A percentile compares a stretch with the other conserved stretches of the same genome.
phyloP scores from a whole-genome alignment of 2,329 filamentous ascomycete species.

The Metarhizium humberi region DNA sequence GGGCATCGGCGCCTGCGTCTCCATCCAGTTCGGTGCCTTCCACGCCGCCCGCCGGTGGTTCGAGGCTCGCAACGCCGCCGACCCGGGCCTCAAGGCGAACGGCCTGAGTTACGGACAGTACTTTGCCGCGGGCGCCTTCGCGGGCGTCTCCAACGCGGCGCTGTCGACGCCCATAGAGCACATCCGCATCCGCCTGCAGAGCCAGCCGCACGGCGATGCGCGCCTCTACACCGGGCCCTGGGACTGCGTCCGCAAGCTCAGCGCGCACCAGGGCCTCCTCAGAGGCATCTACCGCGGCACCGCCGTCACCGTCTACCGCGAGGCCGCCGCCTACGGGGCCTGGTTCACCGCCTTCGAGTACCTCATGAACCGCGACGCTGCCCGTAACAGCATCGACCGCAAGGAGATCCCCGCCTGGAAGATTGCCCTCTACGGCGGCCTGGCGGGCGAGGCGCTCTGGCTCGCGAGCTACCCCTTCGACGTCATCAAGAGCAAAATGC shows the following conservation, averaged over 20 bases:
- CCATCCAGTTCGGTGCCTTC: conserved; percentile 97
- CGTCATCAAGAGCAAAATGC: conserved; percentile 99
- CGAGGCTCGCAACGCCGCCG: conserved; percentile 64
- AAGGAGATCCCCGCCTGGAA: conserved; percentile 75
- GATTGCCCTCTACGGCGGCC: conserved; percentile 82
- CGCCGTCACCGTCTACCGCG: conserved; percentile 74
- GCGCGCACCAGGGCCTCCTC: conserved; percentile 52
- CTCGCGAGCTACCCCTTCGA: conserved; percentile 90
- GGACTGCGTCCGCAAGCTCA: conserved; percentile 85
- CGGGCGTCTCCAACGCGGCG: conserved; percentile 79
- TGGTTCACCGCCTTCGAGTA: conserved; percentile 97
- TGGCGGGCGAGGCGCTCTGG: conserved; percentile 93
- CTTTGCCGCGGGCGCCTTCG: conserved; percentile 84
- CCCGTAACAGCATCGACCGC: conserved; percentile 65
- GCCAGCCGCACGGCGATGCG: conserved; percentile 78
- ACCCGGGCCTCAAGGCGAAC: conserved; percentile 36
- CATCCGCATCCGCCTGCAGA: conserved; percentile 90
- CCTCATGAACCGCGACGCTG: conserved; percentile 84
- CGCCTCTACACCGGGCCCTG: conserved; percentile 75
- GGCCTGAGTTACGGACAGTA: conserved; percentile 75
- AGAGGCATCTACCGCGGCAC: conserved; percentile 79
- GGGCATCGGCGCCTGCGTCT: conserved; percentile 93
- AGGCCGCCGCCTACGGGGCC: conserved; percentile 88
- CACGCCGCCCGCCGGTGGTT: conserved; percentile 82
- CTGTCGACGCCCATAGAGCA: conserved; percentile 93